Evolutionary conservation across 2,329 filamentous ascomycete species (phyloP), one percentile per base, ranked within the genome.

Genomic region (Colletotrichum horii): DNA sequence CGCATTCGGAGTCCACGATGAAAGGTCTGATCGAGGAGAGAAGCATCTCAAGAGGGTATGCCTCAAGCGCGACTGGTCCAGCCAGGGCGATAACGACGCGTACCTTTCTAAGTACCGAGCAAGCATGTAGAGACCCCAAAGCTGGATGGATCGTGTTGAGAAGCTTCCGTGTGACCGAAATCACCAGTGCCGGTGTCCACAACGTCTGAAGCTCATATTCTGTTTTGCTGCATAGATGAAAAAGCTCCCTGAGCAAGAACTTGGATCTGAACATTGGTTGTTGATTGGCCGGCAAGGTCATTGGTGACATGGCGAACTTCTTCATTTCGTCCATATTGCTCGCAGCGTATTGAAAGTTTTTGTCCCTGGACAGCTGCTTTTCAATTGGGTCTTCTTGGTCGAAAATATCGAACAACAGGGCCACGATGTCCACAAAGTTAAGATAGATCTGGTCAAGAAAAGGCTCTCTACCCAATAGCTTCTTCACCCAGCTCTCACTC

Each of bases 31-130:
- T 88, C 2, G 94, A 93, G 80, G 96, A 94, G 3, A 99, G 88
- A 1, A 98, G 88, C 94, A 98, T 97, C 83, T 99, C 95, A 16
- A 98, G 83, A 14, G 95, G 94, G 81, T 98, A 98, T 0, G 94
- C 94, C 55, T 91, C 87, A 28, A 94, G 88, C n/a, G 94, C 94
- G 66, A 93, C 89, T 1, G 91, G 83, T 0, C 95, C 96, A 30
- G 95, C 94, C 61, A 98, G 86, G 75, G 92, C 94, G 30, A 98
- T 89, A 19, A 98, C 85, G 11, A 98, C 91, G 38, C 96, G 91
- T 62, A 98, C 89, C 81, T 97, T 98, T 52, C 96, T 93, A 67
- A 99, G 89, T 5, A 98, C 92, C 3, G 95, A 94, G 82, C 95
- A 97, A 48, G 95, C 94, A 83, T 98, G 94, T 7, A 98, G 87